Base-by-base conservation (phyloP, 2,329 filamentous ascomycete genomes). In the Nothomitra cinnamomea region DNA sequence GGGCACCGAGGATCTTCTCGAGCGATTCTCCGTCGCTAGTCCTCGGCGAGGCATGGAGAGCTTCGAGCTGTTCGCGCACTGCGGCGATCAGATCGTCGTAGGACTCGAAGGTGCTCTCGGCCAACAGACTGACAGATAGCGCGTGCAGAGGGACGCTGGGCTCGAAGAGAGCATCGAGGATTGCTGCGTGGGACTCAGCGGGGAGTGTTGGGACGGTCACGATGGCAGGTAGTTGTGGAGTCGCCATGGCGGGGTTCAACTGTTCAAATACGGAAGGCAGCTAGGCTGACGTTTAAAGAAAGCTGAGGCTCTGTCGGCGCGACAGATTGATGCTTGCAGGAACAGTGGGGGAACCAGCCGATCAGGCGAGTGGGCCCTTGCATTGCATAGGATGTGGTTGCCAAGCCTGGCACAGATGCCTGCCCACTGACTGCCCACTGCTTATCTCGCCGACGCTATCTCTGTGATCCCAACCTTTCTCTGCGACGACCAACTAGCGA, bases 111-210 rank as follows among this genome's bases (percentile, higher is more conserved):
- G 70, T 65, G 49, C 74, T 67, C 45, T 71, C 70, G 41, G 71
- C 72, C n/a, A 94, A 71, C 1, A 83, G 69, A 1, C 85, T 84
- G 4, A 86, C 65, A 15, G 85, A 78, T 13, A 92, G 73, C 12
- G 75, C 72, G 66, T 90, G 87, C 1, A 95, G 78, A 51, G 82
- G 77, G 0, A 76, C 71, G 53, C 83, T 88, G 15, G 86, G 85
- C 65, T 95, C 89, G 67, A 95, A 95, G 56, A 95, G 80, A 2
- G 81, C 74, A 67, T 94, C 85, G 50, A 95, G 77, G 51, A 81
- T 70, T 3, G 67, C 62, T 38, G 72, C 73, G 54, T 84, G 75
- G 19, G 75, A 69, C 25, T 71, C 61, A 28, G 78, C 72, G 17
- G 79, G 64, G 50, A 82, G 74, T 48, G 69, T 10, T 12, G 43